Conservation (phyloP, 2,329 filamentous ascomycete species). For the Coleophoma cylindrospora region DNA sequence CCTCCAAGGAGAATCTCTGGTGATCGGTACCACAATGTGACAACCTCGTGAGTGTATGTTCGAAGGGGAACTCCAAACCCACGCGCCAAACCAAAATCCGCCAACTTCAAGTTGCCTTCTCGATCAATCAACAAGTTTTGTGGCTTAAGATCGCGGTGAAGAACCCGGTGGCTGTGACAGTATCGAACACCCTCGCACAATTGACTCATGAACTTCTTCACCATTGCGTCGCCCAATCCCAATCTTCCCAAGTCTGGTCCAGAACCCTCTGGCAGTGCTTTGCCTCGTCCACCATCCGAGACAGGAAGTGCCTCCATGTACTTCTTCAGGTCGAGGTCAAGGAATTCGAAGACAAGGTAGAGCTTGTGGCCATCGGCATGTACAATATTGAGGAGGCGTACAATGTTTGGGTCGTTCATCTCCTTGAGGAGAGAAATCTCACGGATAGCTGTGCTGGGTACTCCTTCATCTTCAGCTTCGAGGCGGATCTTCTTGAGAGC, state of each 20-base stretch:
- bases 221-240: constrained; percentile 72
- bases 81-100: constrained; percentile 83
- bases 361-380: constrained; percentile 93
- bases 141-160: constrained; percentile 86
- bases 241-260: constrained; percentile 58
- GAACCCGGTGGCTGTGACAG: constrained; percentile 82
- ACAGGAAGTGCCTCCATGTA: constrained; percentile 91
- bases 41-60: constrained; percentile 93
- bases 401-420: constrained; percentile 88
- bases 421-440: constrained; percentile 94
- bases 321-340: constrained; percentile 89
- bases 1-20: constrained; percentile 89
- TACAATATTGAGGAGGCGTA: constrained; percentile 84
- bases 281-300: constrained; percentile 78
- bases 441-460: constrained; percentile 87
- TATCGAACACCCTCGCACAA: constrained; percentile 79
- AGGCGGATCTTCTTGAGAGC: constrained; percentile 94
- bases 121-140: constrained; percentile 85
- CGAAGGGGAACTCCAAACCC: constrained; percentile 88
- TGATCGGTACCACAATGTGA: constrained; percentile 88
- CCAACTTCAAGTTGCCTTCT: constrained; percentile 84
- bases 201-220: constrained; percentile 92
- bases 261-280: constrained; percentile 75
- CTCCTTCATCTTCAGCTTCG: constrained; percentile 91
- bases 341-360: constrained; percentile 88